These are phyloP conservation scores for Torulaspora gathmanii DNA, from an alignment of 805 yeast species.

Conservation along the genomic window DNA sequence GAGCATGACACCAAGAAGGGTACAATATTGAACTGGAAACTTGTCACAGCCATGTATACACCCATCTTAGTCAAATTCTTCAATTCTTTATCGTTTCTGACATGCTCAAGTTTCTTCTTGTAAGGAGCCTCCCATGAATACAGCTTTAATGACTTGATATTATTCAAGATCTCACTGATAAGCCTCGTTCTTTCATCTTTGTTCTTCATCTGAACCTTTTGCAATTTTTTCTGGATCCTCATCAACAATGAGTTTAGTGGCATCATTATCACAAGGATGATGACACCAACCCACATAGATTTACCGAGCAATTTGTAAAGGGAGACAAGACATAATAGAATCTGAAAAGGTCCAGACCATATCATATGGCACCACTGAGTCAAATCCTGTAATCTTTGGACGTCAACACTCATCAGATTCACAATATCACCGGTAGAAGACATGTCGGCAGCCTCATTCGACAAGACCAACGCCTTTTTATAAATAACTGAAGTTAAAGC, in stretches of 20 bases:
- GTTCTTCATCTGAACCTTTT: constrained; percentile 78
- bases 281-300: constrained; percentile 96
- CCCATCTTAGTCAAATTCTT: constrained; percentile 72
- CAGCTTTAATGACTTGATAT: constrained; percentile 85
- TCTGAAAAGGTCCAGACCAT: constrained; percentile 94
- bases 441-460: constrained; percentile 64
- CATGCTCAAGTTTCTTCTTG: constrained; percentile 62
- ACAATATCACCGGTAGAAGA: constrained; percentile 90
- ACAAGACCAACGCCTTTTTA: constrained; percentile 60
- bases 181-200: constrained; percentile 91
- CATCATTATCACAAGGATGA: constrained; percentile 68
- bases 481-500: constrained; percentile 64
- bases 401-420: constrained; percentile 90
- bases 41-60: constrained; percentile 60
- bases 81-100: constrained; percentile 85
- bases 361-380: constrained; percentile 71
- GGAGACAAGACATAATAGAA: constrained; percentile 66
- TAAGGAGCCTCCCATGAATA: constrained; percentile 96
- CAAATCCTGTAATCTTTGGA: constrained; percentile 80
- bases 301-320: constrained; percentile 71
- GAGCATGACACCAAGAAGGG: constrained; percentile 87
- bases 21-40: constrained; percentile 76
- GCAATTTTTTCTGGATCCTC: constrained; percentile 62
- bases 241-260: constrained; percentile 74
- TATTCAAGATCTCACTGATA: constrained; percentile 81